Evolutionary conservation across 306 rosid genomes (phyloP).

Genomic region (Pueraria montana): DNA sequence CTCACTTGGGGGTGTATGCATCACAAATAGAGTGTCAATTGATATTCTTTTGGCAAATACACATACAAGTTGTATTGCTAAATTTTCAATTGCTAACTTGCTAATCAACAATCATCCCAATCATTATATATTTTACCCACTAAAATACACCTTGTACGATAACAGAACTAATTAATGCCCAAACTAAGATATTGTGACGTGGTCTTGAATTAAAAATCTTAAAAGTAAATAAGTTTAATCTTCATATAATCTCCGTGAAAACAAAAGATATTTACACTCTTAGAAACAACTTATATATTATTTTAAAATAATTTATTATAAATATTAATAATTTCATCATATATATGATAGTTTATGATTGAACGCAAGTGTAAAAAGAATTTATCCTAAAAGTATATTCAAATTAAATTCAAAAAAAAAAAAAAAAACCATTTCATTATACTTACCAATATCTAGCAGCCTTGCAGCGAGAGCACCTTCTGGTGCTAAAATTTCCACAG

Average conservation of each 20-base stretch:
- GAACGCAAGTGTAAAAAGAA: background rate
- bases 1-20: background rate
- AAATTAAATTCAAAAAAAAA: background rate
- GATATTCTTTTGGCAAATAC: background rate
- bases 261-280: no score
- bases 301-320: no score
- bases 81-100: background rate
- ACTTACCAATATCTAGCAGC: slow-evolving; percentile 55
- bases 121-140: background rate
- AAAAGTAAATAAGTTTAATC: background rate
- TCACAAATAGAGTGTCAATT: background rate
- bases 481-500: slow-evolving; percentile 44
- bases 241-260: no score
- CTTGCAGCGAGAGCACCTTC: slow-evolving; percentile 57
- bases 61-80: background rate
- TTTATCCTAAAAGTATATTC: background rate
- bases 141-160: background rate
- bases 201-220: background rate
- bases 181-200: background rate
- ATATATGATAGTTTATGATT: no score
- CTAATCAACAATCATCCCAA: background rate
- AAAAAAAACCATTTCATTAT: background rate
- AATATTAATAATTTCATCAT: background rate
- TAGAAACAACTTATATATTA: no score
- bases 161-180: background rate